Base-by-base conservation (phyloP, 352 stramenopile species). In the Phytophthora ohioensis region DNA sequence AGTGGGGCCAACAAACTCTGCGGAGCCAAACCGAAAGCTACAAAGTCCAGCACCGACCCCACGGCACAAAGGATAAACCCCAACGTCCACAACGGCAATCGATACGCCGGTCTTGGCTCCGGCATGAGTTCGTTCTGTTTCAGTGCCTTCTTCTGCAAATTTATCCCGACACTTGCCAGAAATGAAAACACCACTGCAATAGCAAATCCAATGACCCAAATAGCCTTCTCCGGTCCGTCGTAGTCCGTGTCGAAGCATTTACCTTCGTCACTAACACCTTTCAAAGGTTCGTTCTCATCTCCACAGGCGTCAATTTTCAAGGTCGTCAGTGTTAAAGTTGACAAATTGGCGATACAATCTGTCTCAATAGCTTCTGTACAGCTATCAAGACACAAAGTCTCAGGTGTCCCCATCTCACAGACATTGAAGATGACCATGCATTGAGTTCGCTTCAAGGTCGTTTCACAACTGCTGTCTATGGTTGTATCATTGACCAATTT, bases 41-140 rank as follows among this genome's bases (percentile, higher is more conserved):
- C 81, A 76, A 98, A 97, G 68, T 98, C 93, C 41, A 97, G 73
- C 4, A 97, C 79, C 0, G 88, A 95, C n/a, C 91, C 91, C 3
- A 83, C 64, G 0, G 88, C 61, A 58, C 97, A 94, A 10, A 97
- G 71, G 17, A 92, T 70, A 36, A 97, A 96, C 2, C 92, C 92
- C 7, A 97, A 58, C 15, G 81, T 71, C 91, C 92, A 98, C 1
- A 97, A 61, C 11, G 92, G 92, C 48, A 97, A 75, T 3, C 81
- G 75, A 69, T 94, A 94, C 17, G 88, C 82, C 2, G 88, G 84
- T 13, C 80, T 70, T 0, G 82, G 80, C n/a, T 66, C 67, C 1
- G 62, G 31, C 30, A 63, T 41, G 3, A 91, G 57, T 30, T 95
- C 88, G 54, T 91, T 94, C 64, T 92, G 85, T 65, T 93, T 95